Evolutionary conservation across 345 rosid species (phyloP), one percentile per base, ranked within the genome.

Genomic region (Durio zibethinus): DNA sequence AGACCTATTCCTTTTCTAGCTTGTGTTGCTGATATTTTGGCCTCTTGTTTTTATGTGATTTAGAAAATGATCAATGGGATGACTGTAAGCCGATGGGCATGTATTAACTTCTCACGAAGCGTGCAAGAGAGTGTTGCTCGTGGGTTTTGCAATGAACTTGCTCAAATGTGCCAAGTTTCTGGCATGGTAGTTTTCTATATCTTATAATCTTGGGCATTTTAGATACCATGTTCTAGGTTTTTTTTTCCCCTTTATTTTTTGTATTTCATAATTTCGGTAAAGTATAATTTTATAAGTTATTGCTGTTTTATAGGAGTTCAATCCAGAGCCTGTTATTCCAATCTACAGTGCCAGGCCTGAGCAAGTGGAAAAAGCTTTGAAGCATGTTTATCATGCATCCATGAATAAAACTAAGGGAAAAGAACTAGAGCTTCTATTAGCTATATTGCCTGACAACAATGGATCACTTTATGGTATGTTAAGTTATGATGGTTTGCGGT

Each of bases 1-100:
- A 65, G 11, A 2, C 9, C 15, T 36, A 14, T 31, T 33, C 25
- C 23, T 45, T 48, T 60, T 48, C 18, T 45, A 43, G 42, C 43
- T 76, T 73, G 69, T 79, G 5, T 14, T 65, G 27, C 73, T 76
- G 27, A 77, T 77, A 59, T 60, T 25, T 54, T 77, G 45, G 5
- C 69, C 31, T 74, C 16, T 29, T 43, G 52, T 48, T 78, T 67
- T 20, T 59, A 56, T 76, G 20, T 72, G 25, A 63, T 72, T 25
- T 84, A 92, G 99, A 97, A 97, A 88, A 94, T 97, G 99, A 94
- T 97, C 59, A 94, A 97, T 52, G 99, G 98, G 65, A 94, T 92
- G 97, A 92, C 97, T 11, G 97, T 97, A 65, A 94, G 77, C 80
- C 87, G 96, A 61, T 97, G 99, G 99, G 93, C 96, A 2, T 97